phyloP scores from a whole-genome alignment of 2,329 filamentous ascomycete species.

The Beauveria sp. region DNA sequence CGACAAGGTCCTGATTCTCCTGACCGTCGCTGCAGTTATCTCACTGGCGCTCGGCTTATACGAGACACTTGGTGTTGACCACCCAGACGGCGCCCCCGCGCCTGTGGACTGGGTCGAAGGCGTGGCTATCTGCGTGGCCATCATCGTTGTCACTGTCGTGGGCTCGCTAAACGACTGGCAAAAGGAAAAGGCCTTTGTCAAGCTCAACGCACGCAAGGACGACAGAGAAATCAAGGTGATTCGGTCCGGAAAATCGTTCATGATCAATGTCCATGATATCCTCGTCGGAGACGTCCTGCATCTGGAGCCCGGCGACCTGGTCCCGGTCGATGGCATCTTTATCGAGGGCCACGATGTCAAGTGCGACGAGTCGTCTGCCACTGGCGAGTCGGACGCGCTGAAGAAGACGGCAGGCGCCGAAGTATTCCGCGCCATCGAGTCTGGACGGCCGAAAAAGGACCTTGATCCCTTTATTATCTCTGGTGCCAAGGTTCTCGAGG shows the following conservation, averaged over 20 bases:
- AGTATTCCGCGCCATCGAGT: constrained; percentile 47
- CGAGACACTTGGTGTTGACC: constrained; percentile 43
- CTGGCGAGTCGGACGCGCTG: constrained; percentile 65
- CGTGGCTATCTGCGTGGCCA: constrained; percentile 58
- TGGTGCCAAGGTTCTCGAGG: constrained; percentile 46
- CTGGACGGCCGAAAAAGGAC: constrained; percentile 35
- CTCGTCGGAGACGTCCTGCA: constrained; percentile 64
- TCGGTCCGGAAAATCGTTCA: constrained; percentile 55
- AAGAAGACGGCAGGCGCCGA: constrained; percentile 56
- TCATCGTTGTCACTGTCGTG: constrained; percentile 55
- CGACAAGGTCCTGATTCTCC: constrained; percentile 63
- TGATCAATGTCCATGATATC: constrained; percentile 59
- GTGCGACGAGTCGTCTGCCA: constrained; percentile 67
- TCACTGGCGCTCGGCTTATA: constrained; percentile 65
- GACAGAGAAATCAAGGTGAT: constrained; percentile 59
- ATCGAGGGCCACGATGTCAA: constrained; percentile 46
- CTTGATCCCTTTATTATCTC: constrained; percentile 60
- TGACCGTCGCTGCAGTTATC: constrained; percentile 60
- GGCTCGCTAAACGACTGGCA: constrained; percentile 61
- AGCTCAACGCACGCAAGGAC: constrained; percentile 54
- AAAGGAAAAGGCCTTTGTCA: constrained; percentile 58
- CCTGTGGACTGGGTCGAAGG: constrained; percentile 60
- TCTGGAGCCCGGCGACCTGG: constrained; percentile 60
- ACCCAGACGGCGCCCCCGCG: constrained; percentile 22
- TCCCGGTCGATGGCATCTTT: constrained; percentile 64